Base-by-base conservation (phyloP, 1,139 yeast species). In the Lodderomyces theae region DNA sequence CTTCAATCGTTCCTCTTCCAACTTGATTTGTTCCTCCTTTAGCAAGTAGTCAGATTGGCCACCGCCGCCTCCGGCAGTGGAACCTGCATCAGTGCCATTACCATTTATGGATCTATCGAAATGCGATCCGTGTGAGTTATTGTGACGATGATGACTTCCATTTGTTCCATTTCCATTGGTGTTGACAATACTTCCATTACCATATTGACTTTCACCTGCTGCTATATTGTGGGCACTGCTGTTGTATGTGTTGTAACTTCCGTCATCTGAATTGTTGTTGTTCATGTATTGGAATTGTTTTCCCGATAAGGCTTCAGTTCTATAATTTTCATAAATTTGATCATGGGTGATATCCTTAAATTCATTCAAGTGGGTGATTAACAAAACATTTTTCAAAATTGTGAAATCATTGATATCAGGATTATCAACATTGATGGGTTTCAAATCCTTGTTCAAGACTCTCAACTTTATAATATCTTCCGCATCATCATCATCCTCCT, bases 291-390 rank as follows among this genome's bases (percentile, higher is more conserved):
- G 72, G 58, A 72, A 72, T 52, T 69, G 71, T 48, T 69, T 71
- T 28, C 74, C 74, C 45, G 72, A 66, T 52, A 80, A 70, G 39
- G 76, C 82, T 51, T 77, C 80, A n/a, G 87, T 81, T 69, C 92
- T 77, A 59, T 81, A 84, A 51, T 74, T 72, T 59, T 84, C 90
- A 60, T 84, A 84, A 46, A 83, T 70, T 42, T 72, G 66, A 43
- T 79, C 79, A 53, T 82, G 87, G 5, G 90, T 83, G 38, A 76
- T 64, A 50, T 82, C 88, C 59, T 82, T 83, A 52, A 84, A 75
- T 50, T 84, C 90, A 58, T 83, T 85, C 54, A 84, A 69, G 60
- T 84, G 90, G n/a, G 90, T 83, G 33, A 86, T 86, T 49, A 84
- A 69, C 46, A 84, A 61, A 5, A 82, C 82, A 44, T 82, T 79